Conservation (phyloP, 331 rosid genomes). For the Acacia concinna region DNA sequence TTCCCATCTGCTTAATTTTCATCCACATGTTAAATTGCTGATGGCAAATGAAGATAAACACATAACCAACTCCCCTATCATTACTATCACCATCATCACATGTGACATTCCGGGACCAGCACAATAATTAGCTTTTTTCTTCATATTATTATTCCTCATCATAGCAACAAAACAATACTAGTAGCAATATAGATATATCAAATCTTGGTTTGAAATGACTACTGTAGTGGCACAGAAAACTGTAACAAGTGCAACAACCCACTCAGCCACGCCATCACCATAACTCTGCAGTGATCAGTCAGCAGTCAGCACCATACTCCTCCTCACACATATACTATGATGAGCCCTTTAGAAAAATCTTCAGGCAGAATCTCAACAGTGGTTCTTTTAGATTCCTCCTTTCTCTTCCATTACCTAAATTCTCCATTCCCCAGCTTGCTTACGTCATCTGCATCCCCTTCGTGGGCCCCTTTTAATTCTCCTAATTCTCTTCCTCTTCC, state of each 20-base stretch:
- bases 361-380: conserved; percentile 77
- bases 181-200: no score
- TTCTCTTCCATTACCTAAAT: conserved; percentile 42
- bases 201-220: conserved; percentile 4
- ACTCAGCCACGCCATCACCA: conserved; percentile 45
- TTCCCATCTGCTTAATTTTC: conserved; percentile 29
- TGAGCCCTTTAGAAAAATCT: conserved; percentile 51
- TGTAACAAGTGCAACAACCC: conserved; percentile 33
- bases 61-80: conserved; percentile 12
- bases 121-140: background rate
- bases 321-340: conserved; percentile 36
- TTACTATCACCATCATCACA: conserved; percentile 20
- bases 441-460: conserved; percentile 39
- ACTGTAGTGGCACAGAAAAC: conserved; percentile 13
- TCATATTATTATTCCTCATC: no score
- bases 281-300: conserved; percentile 33
- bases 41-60: conserved; percentile 29
- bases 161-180: no score
- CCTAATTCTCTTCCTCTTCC: conserved; percentile 36
- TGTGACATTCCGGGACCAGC: conserved; percentile 10
- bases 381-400: conserved; percentile 51
- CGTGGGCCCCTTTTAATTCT: conserved; percentile 37
- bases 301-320: conserved; percentile 37
- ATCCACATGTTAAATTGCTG: conserved; percentile 36
- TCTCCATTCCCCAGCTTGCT: conserved; percentile 36